Conservation (phyloP, 75 land plant species). For the Azolla pinnata region DNA sequence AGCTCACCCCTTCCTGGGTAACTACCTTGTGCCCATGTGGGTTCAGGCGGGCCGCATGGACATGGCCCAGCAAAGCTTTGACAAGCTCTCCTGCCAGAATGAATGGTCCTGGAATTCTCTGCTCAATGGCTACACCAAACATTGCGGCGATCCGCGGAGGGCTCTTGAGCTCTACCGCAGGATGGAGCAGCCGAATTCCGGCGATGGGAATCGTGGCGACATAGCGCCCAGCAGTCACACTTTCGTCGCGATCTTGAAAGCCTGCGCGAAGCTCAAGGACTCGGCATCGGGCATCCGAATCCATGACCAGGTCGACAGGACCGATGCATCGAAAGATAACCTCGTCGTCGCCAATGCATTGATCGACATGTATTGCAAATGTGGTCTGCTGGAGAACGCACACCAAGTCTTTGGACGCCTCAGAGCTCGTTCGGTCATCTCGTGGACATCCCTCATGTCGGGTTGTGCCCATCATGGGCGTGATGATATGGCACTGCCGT, state of each 20-base stretch:
- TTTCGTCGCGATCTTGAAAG: constrained; percentile 1
- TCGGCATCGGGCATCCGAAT: background rate
- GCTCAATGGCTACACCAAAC: constrained; percentile 1
- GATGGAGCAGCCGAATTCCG: background rate
- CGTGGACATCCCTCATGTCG: constrained; percentile 23
- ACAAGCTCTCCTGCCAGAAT: background rate
- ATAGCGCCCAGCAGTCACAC: background rate
- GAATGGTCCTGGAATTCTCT: constrained; percentile 6
- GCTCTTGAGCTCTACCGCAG: background rate
- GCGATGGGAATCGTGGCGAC: background rate
- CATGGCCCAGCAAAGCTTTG: constrained; percentile 3
- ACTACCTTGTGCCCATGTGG: constrained; percentile 7
- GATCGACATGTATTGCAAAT: constrained; percentile 23
- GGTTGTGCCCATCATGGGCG: background rate
- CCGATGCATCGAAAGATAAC: constrained; percentile 2
- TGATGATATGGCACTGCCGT: constrained; percentile 27
- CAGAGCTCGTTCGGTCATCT: constrained; percentile 26
- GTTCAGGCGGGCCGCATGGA: background rate
- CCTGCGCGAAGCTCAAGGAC: background rate
- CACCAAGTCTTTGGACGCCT: constrained; percentile 24
- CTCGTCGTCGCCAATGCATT: constrained; percentile 18
- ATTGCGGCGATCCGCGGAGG: background rate
- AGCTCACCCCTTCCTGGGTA: background rate
- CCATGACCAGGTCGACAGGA: background rate
- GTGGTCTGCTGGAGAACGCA: constrained; percentile 17